Conservation (phyloP, 345 rosid species). For the Kernera saxatilis region DNA sequence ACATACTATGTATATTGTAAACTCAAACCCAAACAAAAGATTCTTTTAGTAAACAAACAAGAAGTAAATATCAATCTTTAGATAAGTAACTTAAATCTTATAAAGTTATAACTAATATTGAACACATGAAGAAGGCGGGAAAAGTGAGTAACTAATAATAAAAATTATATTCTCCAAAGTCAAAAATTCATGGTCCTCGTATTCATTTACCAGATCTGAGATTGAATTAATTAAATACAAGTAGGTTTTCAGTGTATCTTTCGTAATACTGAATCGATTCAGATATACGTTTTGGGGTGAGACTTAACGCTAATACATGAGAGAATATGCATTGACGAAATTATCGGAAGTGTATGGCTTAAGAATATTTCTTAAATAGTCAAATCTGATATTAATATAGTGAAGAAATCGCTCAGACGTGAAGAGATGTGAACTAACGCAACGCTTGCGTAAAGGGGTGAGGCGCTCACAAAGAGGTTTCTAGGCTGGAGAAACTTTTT, state of each 20-base stretch:
- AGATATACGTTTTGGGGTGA: no score
- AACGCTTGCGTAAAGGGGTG: no score
- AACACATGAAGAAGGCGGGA: background rate
- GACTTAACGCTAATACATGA: no score
- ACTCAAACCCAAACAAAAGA: background rate
- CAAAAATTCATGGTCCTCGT: background rate
- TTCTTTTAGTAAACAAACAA: background rate
- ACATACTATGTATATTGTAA: no score
- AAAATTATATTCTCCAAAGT: background rate
- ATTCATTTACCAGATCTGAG: background rate
- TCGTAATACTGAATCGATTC: background rate
- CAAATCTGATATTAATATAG: no score
- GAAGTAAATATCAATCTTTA: background rate
- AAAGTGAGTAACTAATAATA: background rate
- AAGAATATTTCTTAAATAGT: no score
- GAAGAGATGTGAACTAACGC: no score
- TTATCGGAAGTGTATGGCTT: no score
- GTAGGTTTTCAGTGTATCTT: background rate
- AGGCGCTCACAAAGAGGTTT: no score
- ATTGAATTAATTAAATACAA: background rate
- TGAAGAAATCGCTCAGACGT: no score
- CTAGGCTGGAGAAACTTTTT: no score
- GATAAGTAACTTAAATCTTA: background rate
- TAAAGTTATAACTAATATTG: background rate
- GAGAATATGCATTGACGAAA: no score